Percentiles rank a stretch among this genome's conserved stretches.
Evolutionary conservation across 2,329 filamentous ascomycete species (phyloP).

Genomic region (Exserohilum rostratum): DNA sequence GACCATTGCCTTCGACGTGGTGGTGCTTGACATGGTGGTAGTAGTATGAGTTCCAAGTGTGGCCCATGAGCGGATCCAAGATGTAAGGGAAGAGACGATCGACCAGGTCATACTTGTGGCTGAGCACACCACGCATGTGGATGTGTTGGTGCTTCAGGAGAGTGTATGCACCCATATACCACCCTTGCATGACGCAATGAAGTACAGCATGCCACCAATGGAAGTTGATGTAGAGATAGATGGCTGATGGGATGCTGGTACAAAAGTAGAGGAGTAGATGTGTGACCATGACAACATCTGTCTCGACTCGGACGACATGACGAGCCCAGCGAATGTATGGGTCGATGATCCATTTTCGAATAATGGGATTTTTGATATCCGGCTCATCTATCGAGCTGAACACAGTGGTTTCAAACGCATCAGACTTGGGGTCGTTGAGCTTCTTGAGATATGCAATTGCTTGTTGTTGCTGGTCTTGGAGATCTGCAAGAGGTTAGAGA

Average conservation of each 20-base stretch:
- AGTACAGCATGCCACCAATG: constrained; percentile 69
- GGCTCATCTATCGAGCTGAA: constrained; percentile 60
- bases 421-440: constrained; percentile 56
- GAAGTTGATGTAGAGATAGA: constrained; percentile 70
- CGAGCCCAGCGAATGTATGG: constrained; percentile 66
- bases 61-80: constrained; percentile 76
- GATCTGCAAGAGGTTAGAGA: constrained; percentile 25
- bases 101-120: constrained; percentile 60
- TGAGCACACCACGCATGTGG: constrained; percentile 73
- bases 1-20: constrained; percentile 81
- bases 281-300: constrained; percentile 79
- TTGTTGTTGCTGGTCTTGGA: constrained; percentile 38
- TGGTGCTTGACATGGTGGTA: constrained; percentile 89
- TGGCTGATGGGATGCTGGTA: constrained; percentile 72
- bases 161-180: constrained; percentile 75
- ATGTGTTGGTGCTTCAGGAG: constrained; percentile 87
- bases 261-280: constrained; percentile 74
- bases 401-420: constrained; percentile 62
- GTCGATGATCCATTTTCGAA: constrained; percentile 58
- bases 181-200: constrained; percentile 70
- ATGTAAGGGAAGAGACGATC: constrained; percentile 75
- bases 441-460: constrained; percentile 55
- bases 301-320: constrained; percentile 65
- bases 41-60: constrained; percentile 85
- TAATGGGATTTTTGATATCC: constrained; percentile 47